Conservation (phyloP, 2,329 filamentous ascomycete species). For the Clarireedia homoeocarpa region DNA sequence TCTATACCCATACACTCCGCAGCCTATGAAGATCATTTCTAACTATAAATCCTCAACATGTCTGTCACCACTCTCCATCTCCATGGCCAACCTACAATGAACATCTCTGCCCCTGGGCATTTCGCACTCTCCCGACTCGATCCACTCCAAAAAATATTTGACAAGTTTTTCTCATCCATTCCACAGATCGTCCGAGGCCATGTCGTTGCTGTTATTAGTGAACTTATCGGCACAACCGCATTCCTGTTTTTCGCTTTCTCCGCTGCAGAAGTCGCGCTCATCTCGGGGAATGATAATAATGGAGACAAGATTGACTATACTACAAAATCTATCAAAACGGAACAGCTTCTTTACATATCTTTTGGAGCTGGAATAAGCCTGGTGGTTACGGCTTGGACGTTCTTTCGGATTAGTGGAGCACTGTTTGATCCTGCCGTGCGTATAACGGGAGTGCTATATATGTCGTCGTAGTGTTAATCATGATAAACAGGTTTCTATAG, state of each 20-base stretch:
- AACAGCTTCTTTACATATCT: constrained; percentile 19
- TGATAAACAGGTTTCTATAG: constrained; percentile 29
- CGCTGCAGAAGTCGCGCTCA: constrained; percentile 20
- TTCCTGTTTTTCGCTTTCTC: constrained; percentile 29
- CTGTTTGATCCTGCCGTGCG: constrained; percentile 43
- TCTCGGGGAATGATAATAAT: constrained; percentile 23
- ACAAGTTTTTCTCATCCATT: constrained; percentile 15
- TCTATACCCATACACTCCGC: no score
- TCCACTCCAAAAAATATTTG: constrained; percentile 17
- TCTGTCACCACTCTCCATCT: constrained; percentile 9
- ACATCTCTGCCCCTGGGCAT: constrained; percentile 11
- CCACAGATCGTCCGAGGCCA: constrained; percentile 32
- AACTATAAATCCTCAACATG: constrained; percentile 6
- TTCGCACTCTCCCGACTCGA: constrained; percentile 15
- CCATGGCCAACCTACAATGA: constrained; percentile 13
- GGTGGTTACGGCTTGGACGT: constrained; percentile 45
- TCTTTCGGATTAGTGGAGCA: constrained; percentile 43
- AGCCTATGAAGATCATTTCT: constrained; percentile 4
- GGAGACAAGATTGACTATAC: constrained; percentile 5
- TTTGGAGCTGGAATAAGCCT: constrained; percentile 25
- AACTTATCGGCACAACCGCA: constrained; percentile 43
- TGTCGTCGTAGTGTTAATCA: neutral
- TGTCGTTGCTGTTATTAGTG: constrained; percentile 38
- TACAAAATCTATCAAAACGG: constrained; percentile 21
- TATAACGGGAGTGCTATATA: neutral